phyloP scores from a whole-genome alignment of 208 protist genomes.

The Phytomonas francai region DNA sequence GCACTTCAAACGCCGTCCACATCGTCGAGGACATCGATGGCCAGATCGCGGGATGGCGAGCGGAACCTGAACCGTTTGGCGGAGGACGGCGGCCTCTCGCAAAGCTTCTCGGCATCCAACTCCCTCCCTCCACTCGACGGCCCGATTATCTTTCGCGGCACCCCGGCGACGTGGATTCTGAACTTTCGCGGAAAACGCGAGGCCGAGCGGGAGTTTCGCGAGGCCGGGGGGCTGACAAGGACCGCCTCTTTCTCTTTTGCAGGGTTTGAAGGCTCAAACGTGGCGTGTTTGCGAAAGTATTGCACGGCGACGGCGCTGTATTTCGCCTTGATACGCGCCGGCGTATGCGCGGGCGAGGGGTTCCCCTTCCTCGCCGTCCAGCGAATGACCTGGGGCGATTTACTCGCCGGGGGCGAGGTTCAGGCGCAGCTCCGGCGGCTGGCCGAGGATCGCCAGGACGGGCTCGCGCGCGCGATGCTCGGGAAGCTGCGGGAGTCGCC shows the following conservation, averaged over 20 bases:
- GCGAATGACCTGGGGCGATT: slow-evolving; percentile 26
- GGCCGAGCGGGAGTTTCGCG: not conserved
- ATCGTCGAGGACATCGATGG: not conserved
- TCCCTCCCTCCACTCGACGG: not conserved
- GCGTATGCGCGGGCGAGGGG: slow-evolving; percentile 29
- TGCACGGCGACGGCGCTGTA: slow-evolving; percentile 42
- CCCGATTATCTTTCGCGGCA: not conserved
- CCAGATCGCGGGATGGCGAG: not conserved
- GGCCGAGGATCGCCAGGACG: too few species aligned
- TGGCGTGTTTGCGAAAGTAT: slow-evolving; percentile 50
- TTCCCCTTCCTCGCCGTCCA: slow-evolving; percentile 46
- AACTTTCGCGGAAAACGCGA: not conserved
- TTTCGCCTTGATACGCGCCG: slow-evolving; percentile 34
- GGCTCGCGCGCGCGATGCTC: slow-evolving; percentile 1
- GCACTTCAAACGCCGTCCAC: slow-evolving; percentile 4
- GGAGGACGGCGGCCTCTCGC: not conserved
- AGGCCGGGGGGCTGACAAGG: not conserved
- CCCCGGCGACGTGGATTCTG: not conserved
- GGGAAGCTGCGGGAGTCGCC: not conserved
- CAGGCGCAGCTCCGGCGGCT: too few species aligned
- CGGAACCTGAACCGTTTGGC: not conserved
- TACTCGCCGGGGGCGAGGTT: not conserved
- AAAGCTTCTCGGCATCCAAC: not conserved
- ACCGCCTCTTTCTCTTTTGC: not conserved
- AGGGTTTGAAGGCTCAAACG: not conserved